Base-by-base conservation (phyloP, 2,329 filamentous ascomycete genomes). In the Sporothrix luriei region DNA sequence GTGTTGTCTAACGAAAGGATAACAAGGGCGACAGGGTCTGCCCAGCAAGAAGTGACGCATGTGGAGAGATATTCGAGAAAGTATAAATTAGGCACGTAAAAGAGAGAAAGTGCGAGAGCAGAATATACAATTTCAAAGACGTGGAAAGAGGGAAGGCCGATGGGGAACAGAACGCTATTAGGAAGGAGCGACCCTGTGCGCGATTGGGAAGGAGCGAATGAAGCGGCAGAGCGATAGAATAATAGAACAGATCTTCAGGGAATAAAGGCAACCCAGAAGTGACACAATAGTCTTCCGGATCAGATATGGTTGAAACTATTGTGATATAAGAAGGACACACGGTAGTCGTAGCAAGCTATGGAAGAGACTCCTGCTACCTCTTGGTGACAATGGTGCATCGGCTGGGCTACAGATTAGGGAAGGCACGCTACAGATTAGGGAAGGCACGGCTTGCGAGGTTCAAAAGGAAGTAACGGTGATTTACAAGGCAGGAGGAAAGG, bases 151-250 rank as follows among this genome's bases (percentile, higher is more conserved):
- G 38, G 6, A 48, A 48, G 59, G 26, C 6, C 2, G 40, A 46
- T 46, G 43, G 43, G 1, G 43, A 48, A 24, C 29, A 55, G 21
- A 55, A 33, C 13, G 13, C 29, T 2, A 33, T 29, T 26, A 49
- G 43, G 61, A 29, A 26, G 19, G 61, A 64, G 24, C 6, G 40
- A 29, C 3, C 4, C 3, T 19, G 61, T 9, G 43, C 10, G 13
- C 24, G 21, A 49, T 11, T 19, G 40, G 64, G 64, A 46, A 48
- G 21, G 65, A 46, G 65, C 33, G 38, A 29, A 33, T 21, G 65
- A 55, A 14, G 10, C 11, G 61, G 9, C 38, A 13, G n/a, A 21
- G 19, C 48, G 6, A 51, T 4, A 51, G 3, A 21, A 51, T 9
- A n/a, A 19, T 2, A 19, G 19, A 21, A 19, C 14, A n/a, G 7